Evolutionary conservation across 768 basidiomycete genomes (phyloP).

Genomic region (Mycena kentingensis): DNA sequence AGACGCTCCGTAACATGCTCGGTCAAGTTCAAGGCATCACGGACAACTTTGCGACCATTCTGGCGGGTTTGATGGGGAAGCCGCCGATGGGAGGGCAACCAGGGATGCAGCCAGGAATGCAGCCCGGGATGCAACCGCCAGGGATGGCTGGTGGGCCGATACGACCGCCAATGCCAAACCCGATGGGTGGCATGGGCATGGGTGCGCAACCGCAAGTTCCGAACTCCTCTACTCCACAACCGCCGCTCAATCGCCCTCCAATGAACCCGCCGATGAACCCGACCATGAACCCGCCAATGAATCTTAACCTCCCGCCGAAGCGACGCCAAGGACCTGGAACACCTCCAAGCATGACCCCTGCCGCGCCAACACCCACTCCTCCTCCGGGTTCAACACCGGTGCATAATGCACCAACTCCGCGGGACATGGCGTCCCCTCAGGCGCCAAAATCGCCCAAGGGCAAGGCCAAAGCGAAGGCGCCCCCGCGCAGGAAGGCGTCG

Average conservation of each 20-base stretch:
- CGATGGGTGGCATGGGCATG: neutral
- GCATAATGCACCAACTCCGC: slow-evolving; percentile 53
- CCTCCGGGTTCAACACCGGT: slow-evolving; percentile 48
- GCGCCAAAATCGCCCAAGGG: slow-evolving; percentile 71
- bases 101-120: slow-evolving; percentile 2
- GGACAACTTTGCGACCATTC: slow-evolving; percentile 39
- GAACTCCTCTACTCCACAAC: slow-evolving; percentile 4
- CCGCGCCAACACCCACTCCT: slow-evolving; percentile 45
- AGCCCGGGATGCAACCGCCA: too few species aligned
- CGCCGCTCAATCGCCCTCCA: slow-evolving; percentile 27
- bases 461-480: slow-evolving; percentile 54
- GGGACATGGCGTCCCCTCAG: slow-evolving; percentile 60
- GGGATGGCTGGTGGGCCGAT: too few species aligned
- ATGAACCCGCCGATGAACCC: too few species aligned
- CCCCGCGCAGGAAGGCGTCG: slow-evolving; percentile 38
- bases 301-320: slow-evolving; percentile 31
- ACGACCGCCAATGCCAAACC: neutral
- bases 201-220: slow-evolving; percentile 4
- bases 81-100: slow-evolving; percentile 2
- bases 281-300: too few species aligned
- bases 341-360: slow-evolving; percentile 25
- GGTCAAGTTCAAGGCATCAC: slow-evolving; percentile 43
- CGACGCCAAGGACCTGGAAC: slow-evolving; percentile 28
- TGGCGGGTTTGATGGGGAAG: slow-evolving; percentile 16
- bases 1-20: slow-evolving; percentile 46